Evolutionary conservation across 1,284 basidiomycete genomes (phyloP), one percentile per base, ranked within the genome.

Genomic region (Phlebopus sp.): DNA sequence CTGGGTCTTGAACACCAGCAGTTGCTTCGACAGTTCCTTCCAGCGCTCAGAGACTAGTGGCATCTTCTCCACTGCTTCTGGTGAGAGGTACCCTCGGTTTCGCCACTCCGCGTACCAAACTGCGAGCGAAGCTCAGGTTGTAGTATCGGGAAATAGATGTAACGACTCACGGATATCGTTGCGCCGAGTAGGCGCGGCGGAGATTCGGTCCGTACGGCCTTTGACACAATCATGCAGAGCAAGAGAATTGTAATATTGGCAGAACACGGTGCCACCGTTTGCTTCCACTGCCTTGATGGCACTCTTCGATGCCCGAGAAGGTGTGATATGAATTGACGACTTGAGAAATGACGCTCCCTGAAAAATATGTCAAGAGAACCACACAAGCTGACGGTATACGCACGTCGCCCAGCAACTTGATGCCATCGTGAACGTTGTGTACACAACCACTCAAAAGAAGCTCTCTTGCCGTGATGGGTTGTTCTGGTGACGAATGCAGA

Each of bases 221-320:
- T 88, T 85, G 44, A 94, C 69, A 55, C 88, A 86, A 59, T 94
- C 90, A 34, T 84, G 78, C 42, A 99, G 74, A 1, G 90, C 85
- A 41, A 96, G 76, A 9, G 79, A 71, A 66, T 97, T 99, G 73
- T 97, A 96, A 68, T 93, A 97, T 59, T 92, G 86, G 71, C 93
- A 95, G 42, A 89, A 82, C 18, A 98, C 83, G 40, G 81, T 81
- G 15, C 96, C 97, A 14, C 94, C 92, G 4, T 76, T 77, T 9
- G 72, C 73, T 62, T 98, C 90, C 47, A 99, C 82, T 0, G 92
- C 90, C 42, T 80, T 68, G 44, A 97, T 93, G 2, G 96, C 95
- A 41, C 81, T 80, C 63, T 90, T 84, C 5, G 92, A 93, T 13
- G 92, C 96, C 50, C 90, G 79, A 4, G 93, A 92, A 27, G 94